Percentiles rank a stretch among this genome's conserved stretches.
These are phyloP conservation scores for Diplodia sapinea DNA, from an alignment of 2,329 filamentous ascomycete genomes.

Conservation along the genomic window DNA sequence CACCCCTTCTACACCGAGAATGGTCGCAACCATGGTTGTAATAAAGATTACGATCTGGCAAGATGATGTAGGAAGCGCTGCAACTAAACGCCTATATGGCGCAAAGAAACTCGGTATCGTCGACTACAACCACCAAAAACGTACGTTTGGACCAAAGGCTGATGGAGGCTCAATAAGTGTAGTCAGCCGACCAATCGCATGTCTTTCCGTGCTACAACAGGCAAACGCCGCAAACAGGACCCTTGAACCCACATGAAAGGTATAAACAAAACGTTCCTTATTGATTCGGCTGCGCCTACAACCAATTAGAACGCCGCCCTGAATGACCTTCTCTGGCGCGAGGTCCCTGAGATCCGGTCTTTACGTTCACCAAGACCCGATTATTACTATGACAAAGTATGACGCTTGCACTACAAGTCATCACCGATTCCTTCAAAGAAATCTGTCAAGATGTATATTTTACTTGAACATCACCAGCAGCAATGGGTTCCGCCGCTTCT, in stretches of 20 bases:
- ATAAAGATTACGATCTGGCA: too few species aligned
- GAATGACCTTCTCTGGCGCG: not conserved
- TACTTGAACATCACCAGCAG: not conserved
- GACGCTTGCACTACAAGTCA: not conserved
- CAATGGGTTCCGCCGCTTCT: not conserved
- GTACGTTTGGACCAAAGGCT: not conserved
- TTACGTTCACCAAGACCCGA: not conserved
- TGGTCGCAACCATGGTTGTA: too few species aligned
- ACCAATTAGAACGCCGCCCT: not conserved
- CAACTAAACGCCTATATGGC: too few species aligned
- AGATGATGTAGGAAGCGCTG: too few species aligned
- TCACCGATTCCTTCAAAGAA: not conserved
- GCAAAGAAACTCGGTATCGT: not conserved
- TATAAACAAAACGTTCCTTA: not conserved
- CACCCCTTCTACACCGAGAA: too few species aligned
- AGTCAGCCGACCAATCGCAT: not conserved
- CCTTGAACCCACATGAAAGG: not conserved
- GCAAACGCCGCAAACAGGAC: not conserved
- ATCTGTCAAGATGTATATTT: not conserved
- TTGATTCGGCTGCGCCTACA: not conserved
- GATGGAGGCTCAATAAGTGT: not conserved
- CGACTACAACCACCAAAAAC: not conserved
- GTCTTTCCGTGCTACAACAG: not conserved
- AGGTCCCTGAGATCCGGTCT: not conserved
- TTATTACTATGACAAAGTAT: not conserved